phyloP scores from a whole-genome alignment of 176 grass and related monocot species.

The Tuctoria greenei region DNA sequence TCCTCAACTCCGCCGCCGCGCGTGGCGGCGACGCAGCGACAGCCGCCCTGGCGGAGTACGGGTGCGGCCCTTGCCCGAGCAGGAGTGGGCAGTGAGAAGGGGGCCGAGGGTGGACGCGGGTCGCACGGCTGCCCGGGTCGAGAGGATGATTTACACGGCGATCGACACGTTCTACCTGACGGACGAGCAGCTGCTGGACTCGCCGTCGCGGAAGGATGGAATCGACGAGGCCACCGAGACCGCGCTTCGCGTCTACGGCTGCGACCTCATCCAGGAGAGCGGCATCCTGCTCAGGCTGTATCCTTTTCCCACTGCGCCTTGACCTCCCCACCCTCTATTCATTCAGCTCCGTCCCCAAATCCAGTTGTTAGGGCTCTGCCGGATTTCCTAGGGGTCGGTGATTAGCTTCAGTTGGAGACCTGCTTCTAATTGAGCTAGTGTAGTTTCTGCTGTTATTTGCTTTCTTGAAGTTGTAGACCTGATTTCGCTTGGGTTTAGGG shows the following conservation, averaged over 20 bases:
- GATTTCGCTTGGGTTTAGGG: background rate
- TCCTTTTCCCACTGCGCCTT: constrained; percentile 32
- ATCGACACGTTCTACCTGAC: constrained; percentile 95
- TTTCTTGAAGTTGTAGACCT: background rate
- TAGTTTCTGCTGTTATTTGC: background rate
- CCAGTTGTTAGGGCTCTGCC: background rate
- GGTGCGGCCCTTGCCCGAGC: background rate
- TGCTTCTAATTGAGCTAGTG: background rate
- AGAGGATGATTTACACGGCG: constrained; percentile 79
- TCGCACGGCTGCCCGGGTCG: background rate
- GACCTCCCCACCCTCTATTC: background rate
- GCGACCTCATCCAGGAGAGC: constrained; percentile 91
- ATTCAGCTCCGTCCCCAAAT: background rate
- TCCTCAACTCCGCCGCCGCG: background rate
- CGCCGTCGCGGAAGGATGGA: constrained; percentile 86
- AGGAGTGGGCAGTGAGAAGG: background rate
- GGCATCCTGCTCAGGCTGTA: constrained; percentile 90
- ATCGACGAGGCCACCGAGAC: constrained; percentile 80
- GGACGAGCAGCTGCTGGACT: constrained; percentile 71
- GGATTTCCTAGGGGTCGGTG: constrained; percentile 8
- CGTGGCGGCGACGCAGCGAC: background rate
- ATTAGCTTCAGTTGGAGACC: background rate
- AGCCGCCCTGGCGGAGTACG: background rate
- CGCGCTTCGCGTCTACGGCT: constrained; percentile 73
- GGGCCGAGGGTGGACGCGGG: background rate